Conservation (phyloP, 148 eudicot genomes). For the Rhododendron griersonianum region DNA sequence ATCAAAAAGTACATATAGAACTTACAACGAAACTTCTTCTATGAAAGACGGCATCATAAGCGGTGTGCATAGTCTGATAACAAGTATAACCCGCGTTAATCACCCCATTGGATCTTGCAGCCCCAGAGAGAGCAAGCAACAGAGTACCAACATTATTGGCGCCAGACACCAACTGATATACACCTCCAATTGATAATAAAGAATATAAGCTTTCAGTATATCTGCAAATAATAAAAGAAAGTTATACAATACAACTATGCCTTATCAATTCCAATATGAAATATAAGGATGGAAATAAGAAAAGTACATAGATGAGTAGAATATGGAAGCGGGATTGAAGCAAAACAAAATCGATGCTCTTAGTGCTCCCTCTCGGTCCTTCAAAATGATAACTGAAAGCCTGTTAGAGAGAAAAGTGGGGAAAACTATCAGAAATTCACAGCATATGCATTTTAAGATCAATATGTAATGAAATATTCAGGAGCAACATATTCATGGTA, state of each 20-base stretch:
- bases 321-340: constrained; percentile 95
- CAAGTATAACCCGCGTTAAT: constrained; percentile 85
- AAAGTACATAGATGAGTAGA: constrained; percentile 84
- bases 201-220: constrained; percentile 92
- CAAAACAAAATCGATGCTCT: constrained; percentile 82
- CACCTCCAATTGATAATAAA: constrained; percentile 74
- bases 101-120: constrained; percentile 86
- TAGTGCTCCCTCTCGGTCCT: constrained; percentile 61
- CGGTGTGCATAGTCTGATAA: constrained; percentile 63
- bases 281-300: not conserved
- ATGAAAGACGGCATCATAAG: constrained; percentile 48
- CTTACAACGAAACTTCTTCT: constrained; percentile 53
- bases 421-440: not conserved
- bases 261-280: not conserved
- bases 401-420: constrained; percentile 30
- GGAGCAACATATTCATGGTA: not conserved
- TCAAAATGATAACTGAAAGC: constrained; percentile 67
- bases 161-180: constrained; percentile 56
- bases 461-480: not conserved
- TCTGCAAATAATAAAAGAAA: constrained; percentile 37
- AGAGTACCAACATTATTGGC: constrained; percentile 37
- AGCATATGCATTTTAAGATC: not conserved
- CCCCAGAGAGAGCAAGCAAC: constrained; percentile 74
- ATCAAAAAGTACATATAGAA: not conserved
- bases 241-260: not conserved